Evolutionary conservation across 176 grass and related monocot genomes (phyloP), one percentile per base, ranked within the genome.

Genomic region (Aegilops bicornis): DNA sequence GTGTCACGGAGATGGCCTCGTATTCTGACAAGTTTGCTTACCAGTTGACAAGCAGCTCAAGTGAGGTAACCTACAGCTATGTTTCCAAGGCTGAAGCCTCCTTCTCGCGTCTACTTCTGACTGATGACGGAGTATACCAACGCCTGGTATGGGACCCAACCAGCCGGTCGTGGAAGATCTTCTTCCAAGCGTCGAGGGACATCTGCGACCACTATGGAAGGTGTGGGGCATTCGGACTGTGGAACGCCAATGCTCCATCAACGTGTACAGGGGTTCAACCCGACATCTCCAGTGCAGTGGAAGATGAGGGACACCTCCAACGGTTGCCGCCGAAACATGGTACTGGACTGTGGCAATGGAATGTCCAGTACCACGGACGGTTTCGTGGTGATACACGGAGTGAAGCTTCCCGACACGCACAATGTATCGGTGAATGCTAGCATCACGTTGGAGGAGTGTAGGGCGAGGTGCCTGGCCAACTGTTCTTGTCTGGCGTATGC

Each of bases 401-500:
- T 87, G 59, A 94, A 91, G 86, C 82, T 91, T 8, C 89, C 87
- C 0, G 80, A 87, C 35, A 70, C 23, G 23, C 2, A 82, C 80
- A 79, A 61, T 7, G 63, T 24, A 1, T 27, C 48, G 1, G 32
- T 64, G 12, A 83, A 94, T 65, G 31, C 8, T 17, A 20, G 13
- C 31, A 27, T 33, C 1, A 76, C 35, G 32, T 0, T 90, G 83
- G 37, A 89, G 83, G 11, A 67, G 73, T 89, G 79, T 54, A 22
- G 64, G 3, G 82, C 66, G 42, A 47, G 84, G 81, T 95, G 89
- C 82, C 19, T 50, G 0, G 74, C 45, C 27, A 88, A 95, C 73
- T 95, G 92, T 7, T 95, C 92, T 0, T 92, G 90, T 33, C 4
- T 82, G n/a, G 92, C 90, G 17, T 95, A 83, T 50, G 87, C 92